Conservation (phyloP, 306 rosid species). For the Calophaca sinica region DNA sequence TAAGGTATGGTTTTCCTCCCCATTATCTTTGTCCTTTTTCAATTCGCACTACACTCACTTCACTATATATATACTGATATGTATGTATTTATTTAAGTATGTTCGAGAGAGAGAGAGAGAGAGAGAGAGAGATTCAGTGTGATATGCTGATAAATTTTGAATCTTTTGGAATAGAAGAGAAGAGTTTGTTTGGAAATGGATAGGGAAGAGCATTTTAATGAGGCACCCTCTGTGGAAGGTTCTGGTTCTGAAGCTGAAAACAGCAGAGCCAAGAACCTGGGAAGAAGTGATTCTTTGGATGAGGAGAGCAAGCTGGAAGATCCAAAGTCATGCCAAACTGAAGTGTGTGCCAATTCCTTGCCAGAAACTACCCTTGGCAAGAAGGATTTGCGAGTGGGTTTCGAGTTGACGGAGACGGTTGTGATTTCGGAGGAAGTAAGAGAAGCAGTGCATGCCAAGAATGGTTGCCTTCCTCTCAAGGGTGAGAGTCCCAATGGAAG, state of each 20-base stretch:
- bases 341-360: constrained; percentile 15
- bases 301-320: constrained; percentile 39
- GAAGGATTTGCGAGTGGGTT: constrained; percentile 51
- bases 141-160: constrained; percentile 10
- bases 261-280: constrained; percentile 35
- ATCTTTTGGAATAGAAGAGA: constrained; percentile 22
- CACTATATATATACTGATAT: not conserved
- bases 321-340: constrained; percentile 27
- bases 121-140: not conserved
- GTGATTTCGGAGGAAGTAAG: constrained; percentile 48
- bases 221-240: constrained; percentile 46
- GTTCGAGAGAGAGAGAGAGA: not conserved
- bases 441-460: constrained; percentile 44
- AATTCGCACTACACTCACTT: not conserved
- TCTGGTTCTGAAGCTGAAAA: constrained; percentile 47
- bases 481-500: constrained; percentile 47
- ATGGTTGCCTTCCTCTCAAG: constrained; percentile 47
- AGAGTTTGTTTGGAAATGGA: constrained; percentile 57
- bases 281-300: constrained; percentile 40
- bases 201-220: constrained; percentile 50
- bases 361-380: constrained; percentile 5
- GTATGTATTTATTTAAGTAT: not conserved
- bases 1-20: not conserved
- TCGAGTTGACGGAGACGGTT: constrained; percentile 48
- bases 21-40: not conserved